These are phyloP conservation scores for Teunomyces panamensis DNA, from an alignment of 805 yeast genomes.

Conservation along the genomic window DNA sequence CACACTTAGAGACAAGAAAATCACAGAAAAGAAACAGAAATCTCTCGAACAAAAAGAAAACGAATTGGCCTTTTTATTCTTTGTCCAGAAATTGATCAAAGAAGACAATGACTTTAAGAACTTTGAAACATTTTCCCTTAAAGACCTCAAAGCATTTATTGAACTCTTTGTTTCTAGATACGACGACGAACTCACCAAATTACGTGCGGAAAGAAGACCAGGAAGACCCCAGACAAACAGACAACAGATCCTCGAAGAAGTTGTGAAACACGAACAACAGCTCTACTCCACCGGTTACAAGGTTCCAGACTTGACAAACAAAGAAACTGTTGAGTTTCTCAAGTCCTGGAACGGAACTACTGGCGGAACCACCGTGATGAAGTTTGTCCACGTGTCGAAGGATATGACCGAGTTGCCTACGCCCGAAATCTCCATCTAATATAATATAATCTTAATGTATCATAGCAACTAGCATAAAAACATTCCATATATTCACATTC, in stretches of 20 bases:
- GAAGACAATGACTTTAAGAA: constrained; percentile 29
- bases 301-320: constrained; percentile 70
- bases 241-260: constrained; percentile 64
- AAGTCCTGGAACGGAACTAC: constrained; percentile 78
- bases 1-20: constrained; percentile 75
- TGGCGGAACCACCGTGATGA: constrained; percentile 71
- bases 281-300: constrained; percentile 66
- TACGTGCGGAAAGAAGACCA: constrained; percentile 67
- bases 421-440: constrained; percentile 10
- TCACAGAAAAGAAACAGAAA: constrained; percentile 56
- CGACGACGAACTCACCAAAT: constrained; percentile 68
- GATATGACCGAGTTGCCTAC: constrained; percentile 24
- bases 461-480: neutral
- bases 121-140: constrained; percentile 42
- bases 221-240: constrained; percentile 79
- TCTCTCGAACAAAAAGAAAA: constrained; percentile 58
- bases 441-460: neutral
- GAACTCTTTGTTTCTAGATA: constrained; percentile 64
- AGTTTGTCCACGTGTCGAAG: constrained; percentile 39
- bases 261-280: constrained; percentile 56
- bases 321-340: constrained; percentile 54
- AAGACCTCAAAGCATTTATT: constrained; percentile 61
- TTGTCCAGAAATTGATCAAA: constrained; percentile 54
- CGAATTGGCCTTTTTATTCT: constrained; percentile 56
- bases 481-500: constrained; percentile 2